phyloP scores from a whole-genome alignment of 768 basidiomycete genomes.

The Termitomyces sp. region DNA sequence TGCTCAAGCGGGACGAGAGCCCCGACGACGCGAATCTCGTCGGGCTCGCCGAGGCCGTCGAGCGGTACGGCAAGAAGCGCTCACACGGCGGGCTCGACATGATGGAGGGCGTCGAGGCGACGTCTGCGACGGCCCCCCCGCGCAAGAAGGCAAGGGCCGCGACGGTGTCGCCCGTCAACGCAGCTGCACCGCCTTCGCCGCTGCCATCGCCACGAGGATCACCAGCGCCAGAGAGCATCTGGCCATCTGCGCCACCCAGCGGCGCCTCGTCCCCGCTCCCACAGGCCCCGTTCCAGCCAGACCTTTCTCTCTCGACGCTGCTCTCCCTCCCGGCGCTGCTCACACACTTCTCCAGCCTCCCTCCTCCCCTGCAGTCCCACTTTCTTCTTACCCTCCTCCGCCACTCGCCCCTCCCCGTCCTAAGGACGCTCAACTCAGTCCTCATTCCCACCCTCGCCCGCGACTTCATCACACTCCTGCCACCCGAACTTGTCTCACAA shows the following conservation, averaged over 20 bases:
- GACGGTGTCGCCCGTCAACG: constrained; percentile 57
- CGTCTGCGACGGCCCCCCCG: constrained; percentile 48
- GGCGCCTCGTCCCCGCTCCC: constrained; percentile 66
- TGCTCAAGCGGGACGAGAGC: constrained; percentile 63
- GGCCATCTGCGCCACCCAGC: constrained; percentile 81
- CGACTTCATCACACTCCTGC: constrained; percentile 90
- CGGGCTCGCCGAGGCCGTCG: constrained; percentile 73
- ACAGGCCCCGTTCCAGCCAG: constrained; percentile 73
- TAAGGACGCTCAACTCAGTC: constrained; percentile 85
- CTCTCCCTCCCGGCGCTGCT: constrained; percentile 82
- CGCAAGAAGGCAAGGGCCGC: constrained; percentile 74
- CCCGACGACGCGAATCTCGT: constrained; percentile 45
- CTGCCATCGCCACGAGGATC: constrained; percentile 84
- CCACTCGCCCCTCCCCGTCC: constrained; percentile 85
- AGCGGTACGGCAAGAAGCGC: constrained; percentile 83
- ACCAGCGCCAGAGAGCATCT: constrained; percentile 67
- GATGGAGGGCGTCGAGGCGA: constrained; percentile 45
- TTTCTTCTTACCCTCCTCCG: constrained; percentile 89
- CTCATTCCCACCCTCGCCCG: constrained; percentile 87
- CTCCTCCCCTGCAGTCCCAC: constrained; percentile 84
- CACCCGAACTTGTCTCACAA: constrained; percentile 87
- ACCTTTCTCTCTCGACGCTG: constrained; percentile 76
- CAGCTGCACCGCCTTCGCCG: constrained; percentile 78
- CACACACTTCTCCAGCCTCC: constrained; percentile 73
- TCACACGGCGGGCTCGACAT: constrained; percentile 53